A percentile compares a stretch with the other conserved stretches of the same genome.
These are phyloP conservation scores for Lipomyces sp. DNA, from an alignment of 805 yeast genomes.

Conservation along the genomic window DNA sequence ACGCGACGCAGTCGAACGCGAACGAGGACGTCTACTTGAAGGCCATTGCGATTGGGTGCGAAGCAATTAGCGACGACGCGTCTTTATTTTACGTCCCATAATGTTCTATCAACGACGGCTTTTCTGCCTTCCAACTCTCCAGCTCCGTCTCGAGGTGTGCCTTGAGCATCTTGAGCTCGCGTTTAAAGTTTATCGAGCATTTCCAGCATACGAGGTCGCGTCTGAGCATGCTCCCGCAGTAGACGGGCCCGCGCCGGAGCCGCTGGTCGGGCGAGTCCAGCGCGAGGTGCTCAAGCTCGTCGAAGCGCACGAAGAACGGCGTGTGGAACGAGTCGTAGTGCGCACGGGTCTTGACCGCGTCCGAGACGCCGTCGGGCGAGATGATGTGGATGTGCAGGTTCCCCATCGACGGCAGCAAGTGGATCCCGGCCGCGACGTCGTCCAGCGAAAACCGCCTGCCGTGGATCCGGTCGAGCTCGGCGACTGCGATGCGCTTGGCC, in stretches of 20 bases:
- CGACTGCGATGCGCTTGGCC: slow-evolving; percentile 37
- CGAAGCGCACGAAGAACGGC: slow-evolving; percentile 57
- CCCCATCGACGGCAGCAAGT: slow-evolving; percentile 63
- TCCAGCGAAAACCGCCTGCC: slow-evolving; percentile 9
- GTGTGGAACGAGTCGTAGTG: slow-evolving; percentile 75
- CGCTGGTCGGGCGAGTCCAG: slow-evolving; percentile 24
- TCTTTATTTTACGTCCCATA: no score
- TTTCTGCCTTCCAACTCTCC: slow-evolving; percentile 1
- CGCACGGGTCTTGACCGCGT: slow-evolving; percentile 52
- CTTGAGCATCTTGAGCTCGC: slow-evolving; percentile 46
- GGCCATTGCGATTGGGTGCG: no score
- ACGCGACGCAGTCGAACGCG: slow-evolving; percentile 85
- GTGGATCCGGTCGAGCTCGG: slow-evolving; percentile 30
- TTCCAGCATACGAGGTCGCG: slow-evolving; percentile 44
- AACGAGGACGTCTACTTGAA: slow-evolving; percentile 90
- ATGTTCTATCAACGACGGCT: not conserved
- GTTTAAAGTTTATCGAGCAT: slow-evolving; percentile 44
- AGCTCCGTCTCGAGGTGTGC: slow-evolving; percentile 42
- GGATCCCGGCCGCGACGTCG: slow-evolving; percentile 57
- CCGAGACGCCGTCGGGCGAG: slow-evolving; percentile 59
- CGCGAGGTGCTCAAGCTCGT: slow-evolving; percentile 44
- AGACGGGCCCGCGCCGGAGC: slow-evolving; percentile 43
- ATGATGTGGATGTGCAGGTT: slow-evolving; percentile 74
- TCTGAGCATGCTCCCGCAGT: slow-evolving; percentile 44
- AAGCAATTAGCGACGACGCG: no score